phyloP scores from a whole-genome alignment of 2,329 filamentous ascomycete species.

The Cyanodermella asteris region DNA sequence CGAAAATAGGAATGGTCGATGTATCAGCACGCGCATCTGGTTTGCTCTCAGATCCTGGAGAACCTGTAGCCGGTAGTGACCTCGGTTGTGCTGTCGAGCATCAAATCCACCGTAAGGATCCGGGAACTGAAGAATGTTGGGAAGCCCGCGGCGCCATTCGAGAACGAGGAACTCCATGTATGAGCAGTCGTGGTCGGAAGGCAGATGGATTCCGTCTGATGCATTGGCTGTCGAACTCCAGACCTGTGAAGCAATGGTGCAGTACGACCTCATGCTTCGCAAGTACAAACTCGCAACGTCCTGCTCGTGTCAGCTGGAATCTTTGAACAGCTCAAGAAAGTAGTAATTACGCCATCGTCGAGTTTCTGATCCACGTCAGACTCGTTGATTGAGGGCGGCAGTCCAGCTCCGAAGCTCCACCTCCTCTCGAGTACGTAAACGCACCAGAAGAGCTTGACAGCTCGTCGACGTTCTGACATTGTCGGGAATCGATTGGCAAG shows the following conservation, averaged over 20 bases:
- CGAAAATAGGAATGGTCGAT: slow-evolving; percentile 69
- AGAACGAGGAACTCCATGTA: slow-evolving; percentile 65
- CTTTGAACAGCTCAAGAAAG: slow-evolving; percentile 5
- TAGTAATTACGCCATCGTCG: slow-evolving; percentile 45
- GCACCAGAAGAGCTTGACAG: slow-evolving; percentile 62
- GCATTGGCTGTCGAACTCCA: slow-evolving; percentile 61
- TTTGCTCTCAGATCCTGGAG: slow-evolving; percentile 73
- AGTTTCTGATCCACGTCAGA: slow-evolving; percentile 63
- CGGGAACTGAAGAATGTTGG: slow-evolving; percentile 42
- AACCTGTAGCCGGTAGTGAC: slow-evolving; percentile 52
- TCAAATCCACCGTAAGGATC: slow-evolving; percentile 27
- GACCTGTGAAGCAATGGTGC: slow-evolving; percentile 61
- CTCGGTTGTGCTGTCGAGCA: slow-evolving; percentile 34
- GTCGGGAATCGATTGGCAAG: slow-evolving; percentile 44
- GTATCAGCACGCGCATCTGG: slow-evolving; percentile 74
- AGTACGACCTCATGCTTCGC: slow-evolving; percentile 29
- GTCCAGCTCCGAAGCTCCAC: slow-evolving; percentile 75
- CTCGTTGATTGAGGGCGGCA: slow-evolving; percentile 71
- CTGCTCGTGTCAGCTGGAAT: slow-evolving; percentile 7
- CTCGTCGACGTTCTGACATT: slow-evolving; percentile 43
- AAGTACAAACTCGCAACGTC: slow-evolving; percentile 18
- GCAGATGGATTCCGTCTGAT: slow-evolving; percentile 37
- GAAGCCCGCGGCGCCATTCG: slow-evolving; percentile 61
- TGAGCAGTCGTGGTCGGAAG: slow-evolving; percentile 54
- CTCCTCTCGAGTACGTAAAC: slow-evolving; percentile 67